Evolutionary conservation across 2,329 filamentous ascomycete genomes (phyloP), one percentile per base, ranked within the genome.

Genomic region (Colletotrichum incanum): DNA sequence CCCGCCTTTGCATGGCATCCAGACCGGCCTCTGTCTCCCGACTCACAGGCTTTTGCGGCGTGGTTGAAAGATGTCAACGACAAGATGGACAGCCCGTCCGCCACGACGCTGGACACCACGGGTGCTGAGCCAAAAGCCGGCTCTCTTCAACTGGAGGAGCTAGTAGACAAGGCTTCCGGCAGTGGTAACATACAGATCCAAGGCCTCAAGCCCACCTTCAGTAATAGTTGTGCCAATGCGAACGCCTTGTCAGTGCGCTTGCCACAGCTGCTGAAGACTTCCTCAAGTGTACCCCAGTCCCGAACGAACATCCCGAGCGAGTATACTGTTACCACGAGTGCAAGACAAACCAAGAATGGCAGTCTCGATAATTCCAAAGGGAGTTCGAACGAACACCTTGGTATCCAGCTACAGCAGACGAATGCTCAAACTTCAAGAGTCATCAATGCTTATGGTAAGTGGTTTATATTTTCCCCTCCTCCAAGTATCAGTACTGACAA

Each of bases 101-200:
- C 11, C 18, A 11, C 50, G 3, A 23, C 49, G 12, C 49, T 28
- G 11, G 49, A 52, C 16, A 28, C 50, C 28, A 11, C 28, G 16
- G 18, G 18, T 34, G 28, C 28, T 18, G 11, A 5, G 12, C 11
- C 47, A 2, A 18, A 26, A 1, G 23, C 47, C 12, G 23, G 26
- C n/a, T 23, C 23, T 12, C 47, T 18, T 54, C 50, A 34, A 34
- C 1, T 2, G 28, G 3, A n/a, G 26, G 28, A 20, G 8, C 16
- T 16, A 2, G 16, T 11, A 12, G 50, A 20, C 8, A 14, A 4
- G 16, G 26, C 20, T n/a, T 28, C 3, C 18, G 28, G 8, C 50
- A 11, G 28, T 8, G 11, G 1, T 5, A 37, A 2, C 20, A 7
- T 2, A 1, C 2, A n/a, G 4, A 14, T 4, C 20, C 5, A 11